These are phyloP conservation scores for Carex arenaria DNA, from an alignment of 202 grass and related monocot species.

Conservation along the genomic window DNA sequence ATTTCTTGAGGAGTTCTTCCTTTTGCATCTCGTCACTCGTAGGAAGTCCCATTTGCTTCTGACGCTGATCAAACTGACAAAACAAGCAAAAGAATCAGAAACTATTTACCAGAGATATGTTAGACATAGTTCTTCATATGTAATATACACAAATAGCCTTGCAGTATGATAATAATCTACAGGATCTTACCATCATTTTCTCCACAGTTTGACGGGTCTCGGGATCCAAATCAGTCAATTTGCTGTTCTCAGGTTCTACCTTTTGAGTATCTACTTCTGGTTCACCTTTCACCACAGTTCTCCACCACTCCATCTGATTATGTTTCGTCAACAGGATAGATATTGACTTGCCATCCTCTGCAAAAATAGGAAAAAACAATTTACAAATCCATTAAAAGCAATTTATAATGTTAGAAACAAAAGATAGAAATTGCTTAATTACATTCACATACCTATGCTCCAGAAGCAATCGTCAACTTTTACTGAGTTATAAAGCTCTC, in stretches of 20 bases:
- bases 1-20: slow-evolving; percentile 95
- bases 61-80: slow-evolving; percentile 85
- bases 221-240: slow-evolving; percentile 91
- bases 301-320: slow-evolving; percentile 99
- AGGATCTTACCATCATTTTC: slow-evolving; percentile 92
- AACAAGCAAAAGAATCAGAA: background rate
- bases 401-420: background rate
- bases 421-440: background rate
- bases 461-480: slow-evolving; percentile 96
- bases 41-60: slow-evolving; percentile 94
- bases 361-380: background rate
- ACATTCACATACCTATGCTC: slow-evolving; percentile 69
- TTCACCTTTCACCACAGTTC: slow-evolving; percentile 81
- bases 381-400: background rate
- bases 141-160: background rate
- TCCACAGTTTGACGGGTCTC: slow-evolving; percentile 97
- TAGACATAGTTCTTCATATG: background rate
- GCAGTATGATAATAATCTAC: background rate
- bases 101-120: background rate
- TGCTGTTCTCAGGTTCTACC: slow-evolving; percentile 93
- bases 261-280: slow-evolving; percentile 90
- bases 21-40: slow-evolving; percentile 95
- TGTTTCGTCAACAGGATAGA: slow-evolving; percentile 85
- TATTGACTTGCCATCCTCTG: slow-evolving; percentile 82
- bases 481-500: slow-evolving; percentile 63